Evolutionary conservation across 768 basidiomycete species (phyloP), one percentile per base, ranked within the genome.

Genomic region (Polyporus arcularius): DNA sequence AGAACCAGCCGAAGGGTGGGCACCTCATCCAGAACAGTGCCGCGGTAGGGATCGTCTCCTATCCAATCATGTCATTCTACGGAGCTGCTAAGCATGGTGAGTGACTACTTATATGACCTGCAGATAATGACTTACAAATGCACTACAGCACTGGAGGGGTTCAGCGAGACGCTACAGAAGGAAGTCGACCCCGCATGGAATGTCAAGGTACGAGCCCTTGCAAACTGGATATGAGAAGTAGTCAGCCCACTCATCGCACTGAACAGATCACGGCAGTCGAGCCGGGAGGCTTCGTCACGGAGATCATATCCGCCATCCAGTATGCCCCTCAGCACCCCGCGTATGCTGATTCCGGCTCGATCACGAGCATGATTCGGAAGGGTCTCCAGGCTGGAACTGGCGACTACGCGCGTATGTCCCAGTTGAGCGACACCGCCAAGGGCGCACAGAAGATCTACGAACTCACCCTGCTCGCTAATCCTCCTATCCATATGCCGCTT

Each of bases 1-100:
- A 71, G 1, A 78, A 78, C 60, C 58, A 69, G 30, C 76, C 78
- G 11, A 4, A 18, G 16, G 74, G 76, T 0, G 76, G 76, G 5
- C 68, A 65, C 18, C 65, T 78, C 1, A 58, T 78, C 21, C 75
- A 79, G 26, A 45, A 68, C 50, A 71, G 71, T 9, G 75, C 76
- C 10, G 54, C 53, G 14, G 2, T 65, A n/a, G 75, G 68, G 0
- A 18, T 73, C 32, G 1, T 1, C 6, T 59, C 65, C 15, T 0
- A 0, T 0, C 48, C 71, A 0, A 65, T 52, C 4, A 54, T 55
- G 8, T 63, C 66, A 5, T 21, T 45, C 18, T 64, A 64, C 48
- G 14, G 21, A 6, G 56, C 52, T 4, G 18, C 42, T 12, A 49
- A 53, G 47, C 40, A 58, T 10, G 49, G 47, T 18, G 6, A 56